phyloP scores from a whole-genome alignment of 345 rosid species.

The Combretum micranthum region DNA sequence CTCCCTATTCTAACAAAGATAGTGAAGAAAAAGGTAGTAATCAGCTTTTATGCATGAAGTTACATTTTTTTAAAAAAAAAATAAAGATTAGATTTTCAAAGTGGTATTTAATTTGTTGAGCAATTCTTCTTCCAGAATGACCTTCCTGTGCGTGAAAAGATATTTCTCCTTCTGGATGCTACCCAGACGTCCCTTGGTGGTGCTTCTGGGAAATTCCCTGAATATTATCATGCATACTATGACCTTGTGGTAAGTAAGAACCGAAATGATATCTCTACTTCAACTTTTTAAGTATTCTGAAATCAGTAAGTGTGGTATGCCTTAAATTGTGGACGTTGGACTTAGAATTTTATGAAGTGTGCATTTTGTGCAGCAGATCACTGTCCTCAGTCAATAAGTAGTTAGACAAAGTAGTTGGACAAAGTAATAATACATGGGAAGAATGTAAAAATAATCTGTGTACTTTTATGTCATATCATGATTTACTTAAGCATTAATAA shows the following conservation, averaged over 20 bases:
- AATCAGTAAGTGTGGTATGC: neutral
- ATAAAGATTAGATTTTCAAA: slow-evolving; percentile 8
- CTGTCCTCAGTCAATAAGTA: too few species aligned
- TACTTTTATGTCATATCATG: too few species aligned
- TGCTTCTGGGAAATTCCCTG: slow-evolving; percentile 81
- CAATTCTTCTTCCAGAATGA: slow-evolving; percentile 48
- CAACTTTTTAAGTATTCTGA: neutral
- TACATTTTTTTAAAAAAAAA: neutral
- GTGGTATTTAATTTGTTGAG: slow-evolving; percentile 9
- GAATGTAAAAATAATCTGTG: too few species aligned
- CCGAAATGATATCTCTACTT: neutral
- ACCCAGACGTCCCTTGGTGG: slow-evolving; percentile 95
- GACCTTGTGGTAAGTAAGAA: slow-evolving; percentile 82
- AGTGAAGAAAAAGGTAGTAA: slow-evolving; percentile 80
- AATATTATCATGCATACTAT: slow-evolving; percentile 72
- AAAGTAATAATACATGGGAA: too few species aligned
- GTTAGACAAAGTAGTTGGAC: too few species aligned
- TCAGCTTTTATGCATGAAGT: slow-evolving; percentile 12
- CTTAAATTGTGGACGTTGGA: neutral
- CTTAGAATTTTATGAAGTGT: too few species aligned
- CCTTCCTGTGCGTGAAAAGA: slow-evolving; percentile 75
- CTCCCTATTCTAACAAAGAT: slow-evolving; percentile 82
- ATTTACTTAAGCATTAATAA: too few species aligned
- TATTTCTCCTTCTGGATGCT: slow-evolving; percentile 94
- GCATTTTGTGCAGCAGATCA: too few species aligned